Base-by-base conservation (phyloP, 805 yeast genomes). In the Naumovozyma castellii region DNA sequence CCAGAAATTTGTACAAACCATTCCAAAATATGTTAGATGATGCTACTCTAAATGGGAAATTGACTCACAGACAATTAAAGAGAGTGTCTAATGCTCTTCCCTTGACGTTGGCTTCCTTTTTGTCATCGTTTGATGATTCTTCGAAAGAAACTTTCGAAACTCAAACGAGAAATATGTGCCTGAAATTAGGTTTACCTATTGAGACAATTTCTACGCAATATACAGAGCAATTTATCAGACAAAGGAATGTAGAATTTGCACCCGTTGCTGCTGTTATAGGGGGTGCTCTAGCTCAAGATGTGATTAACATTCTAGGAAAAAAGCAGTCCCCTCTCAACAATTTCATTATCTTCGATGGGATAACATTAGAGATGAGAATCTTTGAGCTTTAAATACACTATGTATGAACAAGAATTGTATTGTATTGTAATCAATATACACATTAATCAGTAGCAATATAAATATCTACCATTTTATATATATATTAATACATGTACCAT, bases 191-290 rank as follows among this genome's bases (percentile, higher is more conserved):
- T 8, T 63, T 69, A 17, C 78, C 86, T 1, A 54, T 53, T 1
- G 63, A 69, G 2, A 59, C 74, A 14, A 64, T 70, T 9, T 69
- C 68, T 19, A 56, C 55, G 18, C 50, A 46, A 1, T 61, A 68
- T 38, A 46, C 74, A 18, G 56, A 62, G 4, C 53, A 61, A 18
- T 57, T 80, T 34, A 46, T 70, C 1, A 58, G 53, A 16, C 85
- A 81, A 53, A 70, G 54, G 14, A 61, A 64, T 19, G 56, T 85
- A 2, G 94, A 87, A 53, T 75, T 83, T 48, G 72, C 86, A 9
- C 95, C 97, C 1, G 79, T 80, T 0, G 77, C 92, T 3, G 94
- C 97, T 0, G 74, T 92, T 2, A 49, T 90, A 5, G 98, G 97
- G 4, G 98, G 97, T 1, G 72, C 85, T 1, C 61, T 90, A 18